Evolutionary conservation across 148 eudicot genomes (phyloP).

Genomic region (Camellia sinensis): DNA sequence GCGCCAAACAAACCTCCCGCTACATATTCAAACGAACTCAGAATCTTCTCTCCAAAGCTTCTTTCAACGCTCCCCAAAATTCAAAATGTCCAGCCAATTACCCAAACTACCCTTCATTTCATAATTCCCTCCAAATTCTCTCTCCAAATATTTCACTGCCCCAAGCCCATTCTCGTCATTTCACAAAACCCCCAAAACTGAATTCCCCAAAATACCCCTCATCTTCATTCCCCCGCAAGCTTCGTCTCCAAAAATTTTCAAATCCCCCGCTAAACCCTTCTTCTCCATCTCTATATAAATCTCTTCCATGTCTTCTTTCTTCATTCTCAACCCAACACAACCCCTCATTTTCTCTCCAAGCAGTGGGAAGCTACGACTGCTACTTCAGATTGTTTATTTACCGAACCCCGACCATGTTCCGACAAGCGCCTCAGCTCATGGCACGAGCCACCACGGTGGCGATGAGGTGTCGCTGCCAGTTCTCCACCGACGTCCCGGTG

Average conservation of each 20-base stretch:
- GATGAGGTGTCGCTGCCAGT: too few relatives aligned
- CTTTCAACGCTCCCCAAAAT: not conserved
- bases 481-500: too few relatives aligned
- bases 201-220: not conserved
- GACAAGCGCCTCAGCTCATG: too few relatives aligned
- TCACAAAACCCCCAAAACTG: too few relatives aligned
- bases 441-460: too few relatives aligned
- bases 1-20: not conserved
- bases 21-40: not conserved
- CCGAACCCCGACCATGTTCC: too few relatives aligned
- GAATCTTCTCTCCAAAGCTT: not conserved
- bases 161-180: not conserved
- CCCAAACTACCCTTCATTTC: not conserved
- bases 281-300: not conserved
- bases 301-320: not conserved
- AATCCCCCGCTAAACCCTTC: not conserved
- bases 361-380: too few relatives aligned
- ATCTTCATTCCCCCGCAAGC: slow-evolving; percentile 17
- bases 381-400: too few relatives aligned
- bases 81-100: not conserved
- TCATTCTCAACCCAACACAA: not conserved
- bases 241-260: not conserved
- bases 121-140: too few relatives aligned
- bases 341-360: not conserved
- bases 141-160: not conserved